Conservation (phyloP, 805 yeast genomes). For the Lachancea thermotolerans region DNA sequence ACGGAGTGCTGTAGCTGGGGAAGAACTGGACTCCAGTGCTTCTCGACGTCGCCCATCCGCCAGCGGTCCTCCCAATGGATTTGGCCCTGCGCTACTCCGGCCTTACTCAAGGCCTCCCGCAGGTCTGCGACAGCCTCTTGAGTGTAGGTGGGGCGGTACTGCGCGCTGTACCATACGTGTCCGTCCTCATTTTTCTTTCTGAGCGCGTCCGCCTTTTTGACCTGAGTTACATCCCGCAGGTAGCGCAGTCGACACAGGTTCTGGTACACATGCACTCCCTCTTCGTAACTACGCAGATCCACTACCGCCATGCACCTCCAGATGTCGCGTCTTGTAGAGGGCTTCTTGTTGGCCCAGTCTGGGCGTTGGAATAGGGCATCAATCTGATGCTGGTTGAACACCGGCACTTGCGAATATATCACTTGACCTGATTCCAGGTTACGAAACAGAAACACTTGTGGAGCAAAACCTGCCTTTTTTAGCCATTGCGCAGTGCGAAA, state of each 20-base stretch:
- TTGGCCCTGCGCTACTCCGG: slow-evolving; percentile 29
- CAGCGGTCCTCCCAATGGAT: slow-evolving; percentile 81
- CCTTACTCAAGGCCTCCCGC: slow-evolving; percentile 25
- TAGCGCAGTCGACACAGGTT: slow-evolving; percentile 68
- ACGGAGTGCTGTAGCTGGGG: slow-evolving; percentile 49
- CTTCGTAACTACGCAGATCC: slow-evolving; percentile 50
- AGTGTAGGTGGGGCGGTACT: slow-evolving; percentile 81
- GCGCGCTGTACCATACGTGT: slow-evolving; percentile 79
- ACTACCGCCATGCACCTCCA: slow-evolving; percentile 92
- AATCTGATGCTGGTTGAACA: slow-evolving; percentile 43
- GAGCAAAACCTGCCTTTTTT: slow-evolving; percentile 57
- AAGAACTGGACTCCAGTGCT: slow-evolving; percentile 57
- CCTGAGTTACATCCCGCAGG: slow-evolving; percentile 58
- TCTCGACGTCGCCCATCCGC: slow-evolving; percentile 70
- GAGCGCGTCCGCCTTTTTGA: slow-evolving; percentile 55
- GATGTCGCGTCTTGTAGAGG: slow-evolving; percentile 72
- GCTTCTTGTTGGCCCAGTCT: slow-evolving; percentile 83
- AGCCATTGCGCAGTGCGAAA: slow-evolving; percentile 57
- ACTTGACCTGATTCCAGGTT: slow-evolving; percentile 88
- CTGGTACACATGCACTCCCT: slow-evolving; percentile 66
- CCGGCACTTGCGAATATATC: slow-evolving; percentile 77
- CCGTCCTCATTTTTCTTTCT: slow-evolving; percentile 71
- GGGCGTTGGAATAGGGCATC: slow-evolving; percentile 60
- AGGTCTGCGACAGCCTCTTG: slow-evolving; percentile 91
- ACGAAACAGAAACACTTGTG: slow-evolving; percentile 77